Conservation (phyloP, 192 early-diverging fungal species). For the Coemansia sp. region DNA sequence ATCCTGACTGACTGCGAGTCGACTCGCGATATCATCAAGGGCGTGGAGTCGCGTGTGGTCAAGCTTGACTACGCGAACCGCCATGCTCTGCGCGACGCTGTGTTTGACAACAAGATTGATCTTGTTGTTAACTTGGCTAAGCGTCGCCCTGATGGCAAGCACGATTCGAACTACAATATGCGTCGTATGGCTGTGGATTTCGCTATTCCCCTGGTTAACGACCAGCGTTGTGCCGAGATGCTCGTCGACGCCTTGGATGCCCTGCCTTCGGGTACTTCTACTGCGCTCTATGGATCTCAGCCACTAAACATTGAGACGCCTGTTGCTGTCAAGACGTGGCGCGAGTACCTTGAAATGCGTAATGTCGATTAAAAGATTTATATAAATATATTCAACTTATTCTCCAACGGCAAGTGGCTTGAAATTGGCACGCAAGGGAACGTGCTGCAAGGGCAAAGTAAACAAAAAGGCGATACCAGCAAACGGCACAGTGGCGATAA, state of each 20-base stretch:
- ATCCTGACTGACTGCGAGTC: slow-evolving; percentile 69
- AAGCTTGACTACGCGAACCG: slow-evolving; percentile 58
- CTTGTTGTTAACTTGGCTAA: slow-evolving; percentile 73
- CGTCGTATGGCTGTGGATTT: slow-evolving; percentile 96
- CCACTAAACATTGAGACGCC: slow-evolving; percentile 55
- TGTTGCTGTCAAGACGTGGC: slow-evolving; percentile 69
- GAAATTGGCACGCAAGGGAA: slow-evolving; percentile 22
- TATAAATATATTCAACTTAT: neutral
- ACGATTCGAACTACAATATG: slow-evolving; percentile 73
- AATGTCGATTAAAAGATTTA: slow-evolving; percentile 12
- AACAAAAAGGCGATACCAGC: slow-evolving; percentile 55
- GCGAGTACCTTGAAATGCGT: slow-evolving; percentile 65
- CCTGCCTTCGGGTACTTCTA: slow-evolving; percentile 48
- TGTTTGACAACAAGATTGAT: slow-evolving; percentile 66
- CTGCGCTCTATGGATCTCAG: slow-evolving; percentile 27
- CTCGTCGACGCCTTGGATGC: slow-evolving; percentile 84
- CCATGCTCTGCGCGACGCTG: slow-evolving; percentile 60
- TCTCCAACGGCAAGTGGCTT: slow-evolving; percentile 13
- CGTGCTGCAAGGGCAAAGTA: slow-evolving; percentile 56
- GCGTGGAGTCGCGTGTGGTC: slow-evolving; percentile 51
- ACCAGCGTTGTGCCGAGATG: slow-evolving; percentile 90
- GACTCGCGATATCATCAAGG: slow-evolving; percentile 57
- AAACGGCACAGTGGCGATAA: slow-evolving; percentile 60
- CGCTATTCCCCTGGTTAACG: slow-evolving; percentile 93
- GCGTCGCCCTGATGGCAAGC: slow-evolving; percentile 61